Conservation (phyloP, 805 yeast genomes). For the Ogataea ganodermae region DNA sequence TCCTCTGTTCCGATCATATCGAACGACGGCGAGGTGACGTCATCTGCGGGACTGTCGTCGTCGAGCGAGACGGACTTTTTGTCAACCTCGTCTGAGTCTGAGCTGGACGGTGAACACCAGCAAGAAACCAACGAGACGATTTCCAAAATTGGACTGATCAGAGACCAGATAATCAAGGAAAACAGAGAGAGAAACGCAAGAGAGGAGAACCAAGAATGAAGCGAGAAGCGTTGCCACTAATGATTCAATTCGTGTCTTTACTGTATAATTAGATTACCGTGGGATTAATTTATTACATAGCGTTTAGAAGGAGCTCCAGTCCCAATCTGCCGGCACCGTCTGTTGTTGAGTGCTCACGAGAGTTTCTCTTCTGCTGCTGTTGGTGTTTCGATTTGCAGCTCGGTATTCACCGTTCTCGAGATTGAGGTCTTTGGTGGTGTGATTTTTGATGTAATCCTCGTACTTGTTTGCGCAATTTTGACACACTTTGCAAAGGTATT, state of each 20-base stretch:
- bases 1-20: slow-evolving; percentile 56
- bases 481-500: slow-evolving; percentile 38
- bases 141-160: slow-evolving; percentile 22
- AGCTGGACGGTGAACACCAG: slow-evolving; percentile 12
- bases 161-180: slow-evolving; percentile 33
- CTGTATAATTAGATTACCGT: too few relatives aligned
- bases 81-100: slow-evolving; percentile 22
- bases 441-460: slow-evolving; percentile 35
- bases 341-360: slow-evolving; percentile 18
- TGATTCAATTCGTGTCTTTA: too few relatives aligned
- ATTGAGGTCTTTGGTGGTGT: slow-evolving; percentile 32
- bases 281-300: not conserved
- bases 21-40: slow-evolving; percentile 40
- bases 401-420: slow-evolving; percentile 24
- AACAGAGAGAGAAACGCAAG: slow-evolving; percentile 30
- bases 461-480: slow-evolving; percentile 36
- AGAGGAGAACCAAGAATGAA: slow-evolving; percentile 1
- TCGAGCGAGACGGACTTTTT: slow-evolving; percentile 32
- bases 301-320: slow-evolving; percentile 40
- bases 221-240: not conserved
- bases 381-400: slow-evolving; percentile 9
- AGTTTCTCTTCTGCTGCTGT: slow-evolving; percentile 23
- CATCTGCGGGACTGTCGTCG: slow-evolving; percentile 35
- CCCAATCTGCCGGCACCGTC: slow-evolving; percentile 41
- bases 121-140: not conserved